phyloP scores from a whole-genome alignment of 352 stramenopile genomes.

The Phytophthora macrochlamydospora region DNA sequence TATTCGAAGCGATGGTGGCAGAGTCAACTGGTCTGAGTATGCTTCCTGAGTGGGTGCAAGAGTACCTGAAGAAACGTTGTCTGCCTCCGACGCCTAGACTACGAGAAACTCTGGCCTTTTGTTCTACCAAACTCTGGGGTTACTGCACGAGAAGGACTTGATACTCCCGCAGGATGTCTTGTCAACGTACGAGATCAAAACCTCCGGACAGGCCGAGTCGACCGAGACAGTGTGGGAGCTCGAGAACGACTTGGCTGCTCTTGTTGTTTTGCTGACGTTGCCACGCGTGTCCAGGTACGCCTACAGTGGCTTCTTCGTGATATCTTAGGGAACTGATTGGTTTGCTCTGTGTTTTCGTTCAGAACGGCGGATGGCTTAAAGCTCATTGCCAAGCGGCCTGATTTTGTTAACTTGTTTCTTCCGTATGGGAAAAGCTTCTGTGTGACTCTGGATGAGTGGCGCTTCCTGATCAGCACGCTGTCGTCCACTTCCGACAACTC shows the following conservation, averaged over 20 bases:
- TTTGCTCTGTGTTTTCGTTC: slow-evolving; percentile 13
- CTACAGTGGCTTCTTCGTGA: not conserved
- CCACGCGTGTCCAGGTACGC: slow-evolving; percentile 58
- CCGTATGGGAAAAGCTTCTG: slow-evolving; percentile 79
- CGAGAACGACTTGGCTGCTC: slow-evolving; percentile 61
- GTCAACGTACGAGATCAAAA: slow-evolving; percentile 26
- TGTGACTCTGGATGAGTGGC: slow-evolving; percentile 74
- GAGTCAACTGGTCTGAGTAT: slow-evolving; percentile 17
- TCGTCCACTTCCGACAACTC: slow-evolving; percentile 47
- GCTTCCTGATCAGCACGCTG: slow-evolving; percentile 70
- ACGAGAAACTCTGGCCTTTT: slow-evolving; percentile 38
- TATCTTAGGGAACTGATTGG: not conserved
- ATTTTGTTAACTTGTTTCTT: slow-evolving; percentile 71
- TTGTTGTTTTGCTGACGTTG: slow-evolving; percentile 72
- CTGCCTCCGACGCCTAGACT: slow-evolving; percentile 28
- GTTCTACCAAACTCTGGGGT: slow-evolving; percentile 46
- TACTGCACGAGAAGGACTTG: slow-evolving; percentile 59
- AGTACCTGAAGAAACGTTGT: slow-evolving; percentile 57
- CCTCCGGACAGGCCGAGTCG: slow-evolving; percentile 1
- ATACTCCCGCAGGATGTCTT: slow-evolving; percentile 48
- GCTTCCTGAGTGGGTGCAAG: slow-evolving; percentile 56
- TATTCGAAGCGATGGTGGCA: slow-evolving; percentile 34
- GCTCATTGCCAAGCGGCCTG: slow-evolving; percentile 53
- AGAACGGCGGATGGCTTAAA: slow-evolving; percentile 59
- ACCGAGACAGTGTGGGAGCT: slow-evolving; percentile 28